Evolutionary conservation across 2,329 filamentous ascomycete genomes (phyloP), one percentile per base, ranked within the genome.

Genomic region (Ophiostoma piceae): DNA sequence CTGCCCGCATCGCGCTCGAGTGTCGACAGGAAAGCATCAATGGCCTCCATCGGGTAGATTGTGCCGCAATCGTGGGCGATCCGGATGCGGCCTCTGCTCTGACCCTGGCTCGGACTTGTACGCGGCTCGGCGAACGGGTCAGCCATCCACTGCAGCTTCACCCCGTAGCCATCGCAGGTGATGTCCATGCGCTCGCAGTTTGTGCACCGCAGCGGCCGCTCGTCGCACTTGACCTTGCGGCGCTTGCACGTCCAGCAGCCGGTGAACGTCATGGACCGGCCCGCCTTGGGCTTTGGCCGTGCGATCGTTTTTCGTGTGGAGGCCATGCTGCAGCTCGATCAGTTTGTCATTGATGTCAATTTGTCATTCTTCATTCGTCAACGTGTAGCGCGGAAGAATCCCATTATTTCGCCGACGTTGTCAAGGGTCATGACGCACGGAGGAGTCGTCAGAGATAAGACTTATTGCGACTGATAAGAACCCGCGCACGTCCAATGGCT

Each of bases 181-280:
- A 72, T 67, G n/a, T 51, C 66, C 19, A 68, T 26, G 14, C 69
- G 43, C 37, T 72, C 71, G 54, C 73, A 73, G 41, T 72, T 72
- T 6, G 62, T 35, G 67, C 71, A 73, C 1, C 67, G 54, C 11
- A 67, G 51, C 3, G 69, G 60, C 37, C 73, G 37, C 47, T 73
- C 73, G 68, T 73, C 73, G 51, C 73, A 73, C 51, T 73, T 73
- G 37, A 73, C 73, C 67, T 73, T 72, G 60, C 69, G 69, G 6
- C 35, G 39, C n/a, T 68, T 70, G 66, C 71, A 72, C 0, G 71
- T 72, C 71, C 68, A 71, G 62, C 71, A 72, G 39, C 67, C 67
- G 2, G 67, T 69, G 14, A 69, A 69, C 1, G 67, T 69, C 37
- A 69, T 32, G 1, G 60, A 65, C 39, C 57, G 57, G 26, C 57